These are phyloP conservation scores for Rubroboletus pulcherrimus DNA, from an alignment of 768 basidiomycete genomes.

Conservation along the genomic window DNA sequence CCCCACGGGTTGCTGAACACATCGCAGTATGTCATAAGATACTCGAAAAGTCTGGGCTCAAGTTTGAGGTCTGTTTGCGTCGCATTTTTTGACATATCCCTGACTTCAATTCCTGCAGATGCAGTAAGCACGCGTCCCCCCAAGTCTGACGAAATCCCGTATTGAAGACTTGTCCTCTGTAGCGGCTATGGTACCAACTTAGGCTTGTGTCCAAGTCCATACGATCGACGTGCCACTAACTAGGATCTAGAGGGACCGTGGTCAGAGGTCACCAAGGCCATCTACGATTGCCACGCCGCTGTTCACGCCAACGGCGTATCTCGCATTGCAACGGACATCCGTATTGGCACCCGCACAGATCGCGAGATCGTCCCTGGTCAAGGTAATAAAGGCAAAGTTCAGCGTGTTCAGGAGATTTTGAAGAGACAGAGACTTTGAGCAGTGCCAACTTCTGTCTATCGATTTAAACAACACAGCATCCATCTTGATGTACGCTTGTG, in stretches of 20 bases:
- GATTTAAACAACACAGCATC: neutral
- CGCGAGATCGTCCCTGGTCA: constrained; percentile 56
- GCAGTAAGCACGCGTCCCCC: constrained; percentile 31
- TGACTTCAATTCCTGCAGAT: constrained; percentile 22
- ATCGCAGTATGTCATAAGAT: constrained; percentile 81
- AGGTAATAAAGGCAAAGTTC: constrained; percentile 78
- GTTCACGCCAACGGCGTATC: constrained; percentile 75
- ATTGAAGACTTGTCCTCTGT: constrained; percentile 5
- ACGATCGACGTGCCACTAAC: neutral
- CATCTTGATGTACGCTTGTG: neutral
- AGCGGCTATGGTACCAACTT: constrained; percentile 93
- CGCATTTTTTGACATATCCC: neutral
- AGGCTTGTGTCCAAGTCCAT: constrained; percentile 38
- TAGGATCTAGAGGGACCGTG: constrained; percentile 68
- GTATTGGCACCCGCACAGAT: constrained; percentile 88
- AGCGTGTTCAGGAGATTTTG: constrained; percentile 78
- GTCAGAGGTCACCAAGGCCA: constrained; percentile 77
- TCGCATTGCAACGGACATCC: constrained; percentile 86
- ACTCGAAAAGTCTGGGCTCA: constrained; percentile 78
- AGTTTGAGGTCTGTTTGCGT: constrained; percentile 60
- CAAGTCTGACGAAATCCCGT: constrained; percentile 32
- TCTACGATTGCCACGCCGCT: constrained; percentile 87
- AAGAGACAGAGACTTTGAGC: constrained; percentile 30
- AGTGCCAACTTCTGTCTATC: neutral
- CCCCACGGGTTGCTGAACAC: constrained; percentile 62